Evolutionary conservation across 1,284 basidiomycete genomes (phyloP).

Genomic region (Microbotryum violaceum): DNA sequence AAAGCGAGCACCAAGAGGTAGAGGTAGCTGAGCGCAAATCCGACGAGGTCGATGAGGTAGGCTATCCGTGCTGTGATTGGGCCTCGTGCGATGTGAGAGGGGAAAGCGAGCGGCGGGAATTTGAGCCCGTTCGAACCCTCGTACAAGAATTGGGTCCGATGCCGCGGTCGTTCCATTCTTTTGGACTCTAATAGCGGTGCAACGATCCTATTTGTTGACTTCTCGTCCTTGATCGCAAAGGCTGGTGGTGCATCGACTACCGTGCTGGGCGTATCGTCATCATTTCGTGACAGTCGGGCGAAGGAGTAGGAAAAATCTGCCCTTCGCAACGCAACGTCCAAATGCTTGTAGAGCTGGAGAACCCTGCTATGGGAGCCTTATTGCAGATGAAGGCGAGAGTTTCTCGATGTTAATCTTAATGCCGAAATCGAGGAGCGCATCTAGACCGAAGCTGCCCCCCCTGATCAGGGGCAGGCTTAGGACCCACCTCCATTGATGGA

Average conservation of each 20-base stretch:
- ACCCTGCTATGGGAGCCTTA: conserved; percentile 63
- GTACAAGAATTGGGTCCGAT: conserved; percentile 23
- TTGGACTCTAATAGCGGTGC: conserved; percentile 44
- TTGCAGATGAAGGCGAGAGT: conserved; percentile 3
- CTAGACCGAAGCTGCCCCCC: not conserved
- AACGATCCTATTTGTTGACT: conserved; percentile 54
- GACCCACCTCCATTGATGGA: conserved; percentile 62
- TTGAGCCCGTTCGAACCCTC: conserved; percentile 17
- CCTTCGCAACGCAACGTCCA: conserved; percentile 51
- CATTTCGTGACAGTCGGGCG: conserved; percentile 43
- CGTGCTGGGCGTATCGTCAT: not conserved
- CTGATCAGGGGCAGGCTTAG: not conserved
- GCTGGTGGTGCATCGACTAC: not conserved
- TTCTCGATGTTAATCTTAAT: not conserved
- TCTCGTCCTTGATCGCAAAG: conserved; percentile 40
- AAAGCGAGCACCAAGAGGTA: conserved; percentile 51
- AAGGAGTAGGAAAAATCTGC: conserved; percentile 64
- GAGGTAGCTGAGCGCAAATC: conserved; percentile 50
- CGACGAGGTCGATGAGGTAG: conserved; percentile 42
- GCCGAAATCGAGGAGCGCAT: no score
- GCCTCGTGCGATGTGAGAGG: conserved; percentile 1
- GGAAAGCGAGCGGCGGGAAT: conserved; percentile 22
- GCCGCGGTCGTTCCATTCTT: conserved; percentile 8
- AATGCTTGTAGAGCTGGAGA: conserved; percentile 54
- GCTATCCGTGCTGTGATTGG: conserved; percentile 14